A percentile compares a stretch with the other conserved stretches of the same genome.
Conservation (phyloP, 192 early-diverging fungal genomes). For the Coemansia sp. region DNA sequence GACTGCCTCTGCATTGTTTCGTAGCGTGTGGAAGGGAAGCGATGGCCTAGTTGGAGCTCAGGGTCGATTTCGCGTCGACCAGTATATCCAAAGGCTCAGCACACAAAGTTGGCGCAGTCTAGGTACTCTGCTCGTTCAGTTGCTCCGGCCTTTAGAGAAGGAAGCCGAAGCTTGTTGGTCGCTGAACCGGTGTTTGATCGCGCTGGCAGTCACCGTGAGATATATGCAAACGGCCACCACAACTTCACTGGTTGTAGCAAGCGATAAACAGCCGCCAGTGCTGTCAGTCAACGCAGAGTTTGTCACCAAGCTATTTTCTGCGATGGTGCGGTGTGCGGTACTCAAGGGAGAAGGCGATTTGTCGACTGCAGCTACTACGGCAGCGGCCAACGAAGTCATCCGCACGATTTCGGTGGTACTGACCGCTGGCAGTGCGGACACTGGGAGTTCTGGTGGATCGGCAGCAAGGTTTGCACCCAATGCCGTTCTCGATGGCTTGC, state of each 20-base stretch:
- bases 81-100: conserved; percentile 11
- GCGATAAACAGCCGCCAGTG: background rate
- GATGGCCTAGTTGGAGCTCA: conserved; percentile 8
- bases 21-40: conserved; percentile 34
- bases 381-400: background rate
- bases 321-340: conserved; percentile 3
- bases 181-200: conserved; percentile 13
- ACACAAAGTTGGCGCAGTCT: conserved; percentile 38
- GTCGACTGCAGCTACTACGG: background rate
- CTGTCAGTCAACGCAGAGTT: conserved; percentile 17
- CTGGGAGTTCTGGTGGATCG: background rate
- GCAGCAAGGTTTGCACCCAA: conserved; percentile 15
- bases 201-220: conserved; percentile 21
- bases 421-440: background rate
- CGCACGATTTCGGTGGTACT: background rate
- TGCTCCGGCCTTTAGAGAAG: conserved; percentile 12
- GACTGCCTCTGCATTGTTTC: conserved; percentile 13
- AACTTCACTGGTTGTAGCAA: background rate
- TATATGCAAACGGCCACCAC: conserved; percentile 27
- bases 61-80: conserved; percentile 21
- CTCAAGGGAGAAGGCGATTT: background rate
- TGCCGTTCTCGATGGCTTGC: conserved; percentile 27
- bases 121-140: conserved; percentile 30
- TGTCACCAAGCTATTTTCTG: conserved; percentile 22
- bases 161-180: background rate